Evolutionary conservation across 768 basidiomycete species (phyloP).

Genomic region (Auricularia heimuer): DNA sequence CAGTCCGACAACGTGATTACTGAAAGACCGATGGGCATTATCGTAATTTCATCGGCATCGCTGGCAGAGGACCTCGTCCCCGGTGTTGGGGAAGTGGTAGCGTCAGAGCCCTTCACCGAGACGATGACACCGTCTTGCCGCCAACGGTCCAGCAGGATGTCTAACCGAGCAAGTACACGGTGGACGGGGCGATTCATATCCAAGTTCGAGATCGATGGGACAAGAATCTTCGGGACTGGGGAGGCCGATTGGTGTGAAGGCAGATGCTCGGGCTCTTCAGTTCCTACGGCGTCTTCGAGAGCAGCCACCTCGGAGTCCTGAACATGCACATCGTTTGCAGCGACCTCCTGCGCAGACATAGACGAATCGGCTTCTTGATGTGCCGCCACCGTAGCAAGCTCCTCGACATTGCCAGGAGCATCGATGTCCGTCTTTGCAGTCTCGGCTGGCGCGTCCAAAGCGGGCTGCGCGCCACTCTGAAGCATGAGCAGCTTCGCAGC

Average conservation of each 20-base stretch:
- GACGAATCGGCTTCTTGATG: no score
- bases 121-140: neutral
- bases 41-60: neutral
- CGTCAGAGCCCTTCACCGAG: neutral
- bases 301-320: no score
- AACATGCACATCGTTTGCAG: no score
- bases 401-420: no score
- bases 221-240: neutral
- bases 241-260: no score
- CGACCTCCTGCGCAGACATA: no score
- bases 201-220: neutral
- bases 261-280: no score
- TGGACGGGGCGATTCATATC: neutral
- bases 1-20: slow-evolving; percentile 45
- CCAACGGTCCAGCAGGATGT: neutral
- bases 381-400: no score
- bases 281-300: no score
- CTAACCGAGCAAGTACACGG: neutral
- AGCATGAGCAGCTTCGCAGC: slow-evolving; percentile 12
- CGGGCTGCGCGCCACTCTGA: neutral
- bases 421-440: no score
- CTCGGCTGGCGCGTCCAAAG: no score
- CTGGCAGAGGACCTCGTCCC: slow-evolving; percentile 20
- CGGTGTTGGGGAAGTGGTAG: neutral
- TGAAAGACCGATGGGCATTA: slow-evolving; percentile 18